Percentiles rank a stretch among this genome's conserved stretches.
Evolutionary conservation across 805 yeast genomes (phyloP).

Genomic region (Lipomyces anomalus): DNA sequence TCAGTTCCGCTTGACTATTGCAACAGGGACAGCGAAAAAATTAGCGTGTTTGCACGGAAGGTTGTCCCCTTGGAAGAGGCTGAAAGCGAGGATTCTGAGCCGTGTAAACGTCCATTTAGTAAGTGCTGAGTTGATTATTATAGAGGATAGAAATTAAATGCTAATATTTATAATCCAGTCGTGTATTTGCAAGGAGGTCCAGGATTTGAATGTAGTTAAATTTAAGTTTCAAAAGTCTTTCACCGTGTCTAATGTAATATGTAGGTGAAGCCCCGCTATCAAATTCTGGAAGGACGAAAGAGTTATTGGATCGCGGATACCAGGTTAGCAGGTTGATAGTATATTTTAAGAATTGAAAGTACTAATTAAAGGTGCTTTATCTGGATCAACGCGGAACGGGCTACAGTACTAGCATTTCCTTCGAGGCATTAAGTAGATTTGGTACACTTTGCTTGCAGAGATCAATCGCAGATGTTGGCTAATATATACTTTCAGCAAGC

Average conservation of each 20-base stretch:
- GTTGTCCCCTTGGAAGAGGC: slow-evolving; percentile 18
- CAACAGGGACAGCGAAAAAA: background rate
- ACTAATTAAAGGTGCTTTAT: slow-evolving; percentile 41
- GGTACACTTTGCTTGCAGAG: slow-evolving; percentile 2
- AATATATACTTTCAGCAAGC: slow-evolving; percentile 4
- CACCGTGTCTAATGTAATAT: background rate
- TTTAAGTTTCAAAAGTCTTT: background rate
- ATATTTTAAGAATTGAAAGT: slow-evolving; percentile 21
- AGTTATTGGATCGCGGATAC: slow-evolving; percentile 37
- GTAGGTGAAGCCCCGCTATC: slow-evolving; percentile 35
- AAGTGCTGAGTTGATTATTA: background rate
- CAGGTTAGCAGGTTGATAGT: slow-evolving; percentile 5
- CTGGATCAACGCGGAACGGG: slow-evolving; percentile 64
- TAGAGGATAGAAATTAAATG: background rate
- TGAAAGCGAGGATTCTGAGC: slow-evolving; percentile 9
- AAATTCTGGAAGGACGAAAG: slow-evolving; percentile 37
- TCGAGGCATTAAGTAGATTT: slow-evolving; percentile 17
- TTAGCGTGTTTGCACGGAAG: slow-evolving; percentile 16
- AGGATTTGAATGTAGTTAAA: slow-evolving; percentile 19
- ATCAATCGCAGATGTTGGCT: too few species aligned
- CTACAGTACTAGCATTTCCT: slow-evolving; percentile 43
- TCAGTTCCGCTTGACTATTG: slow-evolving; percentile 13
- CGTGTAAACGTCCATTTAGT: slow-evolving; percentile 21
- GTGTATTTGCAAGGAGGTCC: slow-evolving; percentile 24
- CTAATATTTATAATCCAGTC: slow-evolving; percentile 8